phyloP scores from a whole-genome alignment of 176 grass and related monocot genomes.

The Bonia amplexicaulis region DNA sequence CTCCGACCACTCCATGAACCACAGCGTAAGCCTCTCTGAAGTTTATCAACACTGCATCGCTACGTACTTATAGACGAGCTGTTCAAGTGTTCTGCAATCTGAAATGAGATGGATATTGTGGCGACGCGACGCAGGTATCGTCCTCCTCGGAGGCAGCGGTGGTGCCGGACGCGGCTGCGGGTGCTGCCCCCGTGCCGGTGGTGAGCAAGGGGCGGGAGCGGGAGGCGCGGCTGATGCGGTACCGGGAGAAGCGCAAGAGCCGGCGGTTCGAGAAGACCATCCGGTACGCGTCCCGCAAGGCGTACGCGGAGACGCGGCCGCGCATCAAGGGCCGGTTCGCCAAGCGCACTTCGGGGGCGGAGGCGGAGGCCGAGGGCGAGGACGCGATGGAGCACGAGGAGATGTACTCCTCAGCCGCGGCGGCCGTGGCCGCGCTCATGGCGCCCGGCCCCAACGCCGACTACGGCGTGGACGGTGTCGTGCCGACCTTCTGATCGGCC shows the following conservation, averaged over 20 bases:
- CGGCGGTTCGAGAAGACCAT: conserved; percentile 85
- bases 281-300: conserved; percentile 81
- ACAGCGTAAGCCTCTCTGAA: conserved; percentile 55
- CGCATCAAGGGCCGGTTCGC: conserved; percentile 80
- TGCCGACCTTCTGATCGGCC: conserved; percentile 49
- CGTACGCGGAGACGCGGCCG: conserved; percentile 73
- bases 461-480: conserved; percentile 66
- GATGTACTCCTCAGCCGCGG: conserved; percentile 56
- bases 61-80: not conserved
- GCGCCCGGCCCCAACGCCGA: conserved; percentile 25
- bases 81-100: not conserved
- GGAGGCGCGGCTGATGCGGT: conserved; percentile 70
- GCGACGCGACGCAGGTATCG: conserved; percentile 34
- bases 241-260: conserved; percentile 85
- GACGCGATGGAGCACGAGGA: conserved; percentile 46
- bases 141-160: conserved; percentile 85
- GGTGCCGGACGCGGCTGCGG: conserved; percentile 52
- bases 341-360: conserved; percentile 40
- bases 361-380: not conserved
- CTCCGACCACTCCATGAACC: conserved; percentile 54
- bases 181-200: conserved; percentile 11
- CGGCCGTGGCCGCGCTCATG: conserved; percentile 67
- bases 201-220: conserved; percentile 54
- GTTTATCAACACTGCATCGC: not conserved
- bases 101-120: too few relatives aligned